Conservation (phyloP, 495 filamentous ascomycete species). For the Paragyromitra xinjiangensis region DNA sequence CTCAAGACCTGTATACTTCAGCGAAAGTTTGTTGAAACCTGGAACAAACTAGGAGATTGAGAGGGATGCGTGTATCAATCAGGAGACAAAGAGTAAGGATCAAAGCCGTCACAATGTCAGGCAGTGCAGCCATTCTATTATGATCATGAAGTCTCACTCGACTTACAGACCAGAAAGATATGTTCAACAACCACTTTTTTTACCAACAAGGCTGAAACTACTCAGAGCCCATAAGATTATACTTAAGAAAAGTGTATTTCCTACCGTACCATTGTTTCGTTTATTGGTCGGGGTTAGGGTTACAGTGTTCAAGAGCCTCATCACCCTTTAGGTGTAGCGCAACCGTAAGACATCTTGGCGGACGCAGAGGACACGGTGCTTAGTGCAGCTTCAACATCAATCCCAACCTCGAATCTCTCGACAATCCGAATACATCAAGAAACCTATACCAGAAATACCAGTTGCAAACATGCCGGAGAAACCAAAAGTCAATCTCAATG, state of each 20-base stretch:
- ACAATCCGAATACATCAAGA: conserved; percentile 17
- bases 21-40: too few relatives aligned
- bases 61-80: too few relatives aligned
- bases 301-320: conserved; percentile 10
- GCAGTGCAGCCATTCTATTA: neutral
- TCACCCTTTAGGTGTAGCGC: conserved; percentile 10
- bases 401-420: conserved; percentile 24
- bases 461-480: conserved; percentile 24
- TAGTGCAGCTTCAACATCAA: conserved; percentile 29
- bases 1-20: too few relatives aligned
- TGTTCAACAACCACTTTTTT: neutral
- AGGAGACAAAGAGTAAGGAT: neutral
- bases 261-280: neutral
- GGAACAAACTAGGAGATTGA: too few relatives aligned
- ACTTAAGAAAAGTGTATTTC: neutral
- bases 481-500: conserved; percentile 52
- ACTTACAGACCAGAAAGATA: neutral
- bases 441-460: conserved; percentile 2
- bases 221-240: neutral
- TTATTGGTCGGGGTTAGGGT: neutral
- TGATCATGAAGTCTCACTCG: neutral
- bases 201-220: neutral
- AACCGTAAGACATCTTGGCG: conserved; percentile 22
- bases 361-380: conserved; percentile 43
- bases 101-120: neutral